These are phyloP conservation scores for Lithocarpus polystachyus DNA, from an alignment of 306 rosid species.

Conservation along the genomic window DNA sequence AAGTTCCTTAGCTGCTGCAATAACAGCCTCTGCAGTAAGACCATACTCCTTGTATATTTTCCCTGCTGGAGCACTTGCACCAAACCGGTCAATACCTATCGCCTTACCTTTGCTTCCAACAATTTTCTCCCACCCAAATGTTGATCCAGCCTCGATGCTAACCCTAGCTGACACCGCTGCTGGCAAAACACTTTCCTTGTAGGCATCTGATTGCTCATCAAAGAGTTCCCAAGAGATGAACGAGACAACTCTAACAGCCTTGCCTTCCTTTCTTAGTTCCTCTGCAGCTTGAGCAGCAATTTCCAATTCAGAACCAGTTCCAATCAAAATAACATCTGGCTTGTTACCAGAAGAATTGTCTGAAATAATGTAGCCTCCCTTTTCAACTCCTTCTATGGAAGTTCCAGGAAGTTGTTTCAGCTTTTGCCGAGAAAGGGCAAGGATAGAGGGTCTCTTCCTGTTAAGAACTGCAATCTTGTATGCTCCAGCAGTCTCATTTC, in stretches of 20 bases:
- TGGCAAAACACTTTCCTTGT: conserved; percentile 96
- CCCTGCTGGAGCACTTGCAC: conserved; percentile 98
- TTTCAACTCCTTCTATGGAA: conserved; percentile 84
- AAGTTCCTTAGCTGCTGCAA: conserved; percentile 81
- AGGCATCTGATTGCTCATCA: conserved; percentile 76
- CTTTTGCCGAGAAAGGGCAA: conserved; percentile 95
- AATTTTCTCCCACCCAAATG: conserved; percentile 94
- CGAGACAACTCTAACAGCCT: conserved; percentile 88
- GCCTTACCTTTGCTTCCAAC: conserved; percentile 84
- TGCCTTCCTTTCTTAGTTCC: conserved; percentile 88
- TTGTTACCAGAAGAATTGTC: conserved; percentile 87
- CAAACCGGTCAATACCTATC: conserved; percentile 85
- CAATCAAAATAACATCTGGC: conserved; percentile 90
- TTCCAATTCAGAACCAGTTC: conserved; percentile 97
- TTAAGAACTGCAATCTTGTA: conserved; percentile 76
- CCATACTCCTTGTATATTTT: conserved; percentile 88
- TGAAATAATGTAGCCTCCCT: conserved; percentile 87
- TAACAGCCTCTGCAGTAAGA: conserved; percentile 82
- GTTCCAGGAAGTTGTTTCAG: conserved; percentile 77
- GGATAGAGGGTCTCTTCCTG: conserved; percentile 88
- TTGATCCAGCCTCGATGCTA: conserved; percentile 94
- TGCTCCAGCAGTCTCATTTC: conserved; percentile 98
- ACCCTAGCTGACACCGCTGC: conserved; percentile 86
- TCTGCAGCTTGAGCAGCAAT: conserved; percentile 88
- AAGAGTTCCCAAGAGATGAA: conserved; percentile 92